Conservation (phyloP, 495 filamentous ascomycete genomes). For the Apiosordaria backusii region DNA sequence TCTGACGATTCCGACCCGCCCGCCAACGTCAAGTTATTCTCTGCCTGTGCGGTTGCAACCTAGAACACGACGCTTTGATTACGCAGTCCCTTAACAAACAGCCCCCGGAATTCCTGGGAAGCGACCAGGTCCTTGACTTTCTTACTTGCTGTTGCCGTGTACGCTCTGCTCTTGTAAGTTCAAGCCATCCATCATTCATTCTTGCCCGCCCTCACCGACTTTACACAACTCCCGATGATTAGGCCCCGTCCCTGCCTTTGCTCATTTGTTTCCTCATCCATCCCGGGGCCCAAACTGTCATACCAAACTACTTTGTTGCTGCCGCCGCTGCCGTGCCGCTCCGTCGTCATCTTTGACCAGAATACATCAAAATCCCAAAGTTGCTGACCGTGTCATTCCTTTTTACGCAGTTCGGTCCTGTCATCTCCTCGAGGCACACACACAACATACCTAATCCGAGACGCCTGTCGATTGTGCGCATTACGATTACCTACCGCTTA, state of each 20-base stretch:
- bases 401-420: conserved; percentile 5
- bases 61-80: background rate
- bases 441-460: background rate
- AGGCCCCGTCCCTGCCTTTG: background rate
- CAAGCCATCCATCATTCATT: conserved; percentile 1
- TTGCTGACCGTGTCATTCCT: conserved; percentile 11
- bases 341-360: background rate
- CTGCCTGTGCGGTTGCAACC: background rate
- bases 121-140: conserved; percentile 1
- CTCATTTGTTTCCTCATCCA: background rate
- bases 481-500: background rate
- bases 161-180: background rate
- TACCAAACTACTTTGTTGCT: background rate
- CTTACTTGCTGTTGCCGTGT: background rate
- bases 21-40: background rate
- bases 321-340: too few species aligned
- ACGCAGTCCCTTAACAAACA: background rate
- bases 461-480: background rate
- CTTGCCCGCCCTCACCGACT: background rate
- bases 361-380: background rate
- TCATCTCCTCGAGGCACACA: background rate
- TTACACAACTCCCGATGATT: background rate
- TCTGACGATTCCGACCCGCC: background rate
- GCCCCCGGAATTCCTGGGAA: background rate
- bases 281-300: background rate